Evolutionary conservation across 169 alveolate species (phyloP).

Genomic region (Eimeria necatrix): DNA sequence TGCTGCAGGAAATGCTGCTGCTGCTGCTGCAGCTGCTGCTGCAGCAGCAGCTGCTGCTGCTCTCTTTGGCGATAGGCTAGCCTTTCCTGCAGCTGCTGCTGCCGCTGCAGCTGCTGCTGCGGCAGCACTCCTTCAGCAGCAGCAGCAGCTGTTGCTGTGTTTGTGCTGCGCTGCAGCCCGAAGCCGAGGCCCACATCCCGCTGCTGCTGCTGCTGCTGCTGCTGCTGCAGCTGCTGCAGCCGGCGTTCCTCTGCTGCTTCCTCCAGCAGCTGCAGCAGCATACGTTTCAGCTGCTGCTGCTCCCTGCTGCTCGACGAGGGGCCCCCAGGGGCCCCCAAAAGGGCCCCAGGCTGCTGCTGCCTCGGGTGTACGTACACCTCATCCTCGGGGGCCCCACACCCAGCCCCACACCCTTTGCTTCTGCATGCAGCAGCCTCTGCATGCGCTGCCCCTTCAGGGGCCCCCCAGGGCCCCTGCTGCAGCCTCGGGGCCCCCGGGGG

Average conservation of each 20-base stretch:
- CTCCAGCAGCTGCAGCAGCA: conserved; percentile 22
- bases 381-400: neutral
- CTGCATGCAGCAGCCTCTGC: neutral
- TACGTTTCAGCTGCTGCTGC: neutral
- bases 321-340: neutral
- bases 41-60: conserved; percentile 13
- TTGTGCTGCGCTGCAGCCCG: neutral
- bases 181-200: too few relatives aligned
- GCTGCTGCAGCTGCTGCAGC: neutral
- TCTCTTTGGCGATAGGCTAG: neutral
- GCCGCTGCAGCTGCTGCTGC: neutral
- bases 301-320: neutral
- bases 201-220: neutral
- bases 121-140: neutral
- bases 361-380: neutral
- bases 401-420: neutral
- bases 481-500: too few relatives aligned
- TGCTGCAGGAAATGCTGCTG: too few relatives aligned
- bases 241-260: conserved; percentile 13
- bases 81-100: neutral
- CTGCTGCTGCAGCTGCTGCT: neutral
- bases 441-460: too few relatives aligned
- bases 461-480: too few relatives aligned
- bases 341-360: neutral
- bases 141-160: neutral